A percentile compares a stretch with the other conserved stretches of the same genome.
phyloP scores from a whole-genome alignment of 116 monocot genomes.

The Trichopus zeylanicus region DNA sequence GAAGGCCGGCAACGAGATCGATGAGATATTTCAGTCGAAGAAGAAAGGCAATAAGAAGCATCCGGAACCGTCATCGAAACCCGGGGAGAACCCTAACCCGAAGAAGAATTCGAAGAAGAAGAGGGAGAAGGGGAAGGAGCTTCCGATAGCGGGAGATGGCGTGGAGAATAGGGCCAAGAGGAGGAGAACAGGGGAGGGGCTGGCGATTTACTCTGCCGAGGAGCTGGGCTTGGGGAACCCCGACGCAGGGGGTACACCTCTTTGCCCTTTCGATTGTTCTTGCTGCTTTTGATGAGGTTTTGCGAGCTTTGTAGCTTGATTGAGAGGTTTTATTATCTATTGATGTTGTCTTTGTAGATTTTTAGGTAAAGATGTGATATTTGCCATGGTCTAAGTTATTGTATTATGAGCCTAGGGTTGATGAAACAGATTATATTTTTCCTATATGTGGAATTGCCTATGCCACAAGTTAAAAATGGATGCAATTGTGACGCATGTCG shows the following conservation, averaged over 20 bases:
- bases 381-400: background rate
- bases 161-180: background rate
- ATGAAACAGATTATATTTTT: background rate
- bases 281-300: constrained; percentile 36
- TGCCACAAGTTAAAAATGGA: too few relatives aligned
- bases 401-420: background rate
- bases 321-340: background rate
- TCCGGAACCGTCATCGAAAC: background rate
- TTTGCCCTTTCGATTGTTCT: constrained; percentile 45
- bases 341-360: background rate
- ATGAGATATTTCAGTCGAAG: constrained; percentile 1
- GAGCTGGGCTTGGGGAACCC: constrained; percentile 29
- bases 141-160: background rate
- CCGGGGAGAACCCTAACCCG: background rate
- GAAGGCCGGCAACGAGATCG: constrained; percentile 6
- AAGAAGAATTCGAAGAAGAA: background rate
- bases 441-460: background rate
- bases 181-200: constrained; percentile 28
- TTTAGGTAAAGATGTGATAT: background rate
- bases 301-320: background rate
- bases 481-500: background rate
- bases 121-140: background rate
- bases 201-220: constrained; percentile 32
- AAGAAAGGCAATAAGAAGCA: background rate
- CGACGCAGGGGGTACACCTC: constrained; percentile 33